Percentiles rank a stretch among this genome's conserved stretches.
Evolutionary conservation across 139 green algal species (phyloP).

Genomic region (Coccomyxa sp.): DNA sequence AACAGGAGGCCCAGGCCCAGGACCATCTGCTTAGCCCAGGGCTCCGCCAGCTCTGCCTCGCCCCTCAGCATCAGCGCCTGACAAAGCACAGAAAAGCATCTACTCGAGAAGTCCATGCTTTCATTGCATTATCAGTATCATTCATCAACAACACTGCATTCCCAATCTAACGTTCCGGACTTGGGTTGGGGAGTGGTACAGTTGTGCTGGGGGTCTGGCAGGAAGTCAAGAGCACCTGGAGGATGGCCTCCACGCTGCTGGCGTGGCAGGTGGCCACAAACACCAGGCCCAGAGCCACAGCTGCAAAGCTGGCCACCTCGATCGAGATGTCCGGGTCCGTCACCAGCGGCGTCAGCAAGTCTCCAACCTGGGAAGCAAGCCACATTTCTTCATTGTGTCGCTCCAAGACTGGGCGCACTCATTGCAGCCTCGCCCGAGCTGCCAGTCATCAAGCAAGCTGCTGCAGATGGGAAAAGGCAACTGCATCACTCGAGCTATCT

Average conservation of each 20-base stretch:
- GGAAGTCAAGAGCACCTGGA: slow-evolving; percentile 38
- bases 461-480: too few relatives aligned
- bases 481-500: too few relatives aligned
- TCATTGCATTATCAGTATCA: not conserved
- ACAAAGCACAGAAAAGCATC: not conserved
- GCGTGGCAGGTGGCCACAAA: slow-evolving; percentile 74
- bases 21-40: slow-evolving; percentile 73
- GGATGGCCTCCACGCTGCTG: slow-evolving; percentile 71
- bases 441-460: too few relatives aligned
- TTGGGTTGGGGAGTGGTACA: too few relatives aligned
- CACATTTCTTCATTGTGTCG: too few relatives aligned
- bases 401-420: too few relatives aligned
- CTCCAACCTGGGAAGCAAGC: slow-evolving; percentile 45
- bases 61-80: slow-evolving; percentile 85
- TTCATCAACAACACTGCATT: not conserved
- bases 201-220: not conserved
- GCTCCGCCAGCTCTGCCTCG: slow-evolving; percentile 74
- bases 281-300: slow-evolving; percentile 86
- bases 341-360: slow-evolving; percentile 62
- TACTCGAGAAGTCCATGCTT: too few relatives aligned
- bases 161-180: too few relatives aligned
- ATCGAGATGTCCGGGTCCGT: slow-evolving; percentile 69
- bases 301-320: slow-evolving; percentile 80
- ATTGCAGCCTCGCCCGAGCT: too few relatives aligned
- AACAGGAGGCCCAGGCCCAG: slow-evolving; percentile 94